Base-by-base conservation (phyloP, 305 asterid species). In the Solanum hybrid region DNA sequence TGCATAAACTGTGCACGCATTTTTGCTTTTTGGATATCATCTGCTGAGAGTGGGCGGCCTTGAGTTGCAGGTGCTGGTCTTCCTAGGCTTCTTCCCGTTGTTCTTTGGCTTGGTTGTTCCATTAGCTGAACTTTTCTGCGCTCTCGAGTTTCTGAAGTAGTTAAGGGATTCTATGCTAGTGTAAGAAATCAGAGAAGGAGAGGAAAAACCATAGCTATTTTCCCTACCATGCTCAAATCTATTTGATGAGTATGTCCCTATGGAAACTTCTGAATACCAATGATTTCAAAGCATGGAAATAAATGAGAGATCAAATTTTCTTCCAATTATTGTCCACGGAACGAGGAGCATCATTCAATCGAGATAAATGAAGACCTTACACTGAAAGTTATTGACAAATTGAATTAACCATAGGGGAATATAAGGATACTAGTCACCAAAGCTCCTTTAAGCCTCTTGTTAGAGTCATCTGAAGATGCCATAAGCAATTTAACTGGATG, bases 11-110 rank as follows among this genome's bases (percentile, higher is more conserved):
- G 99, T 90, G 98, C 98, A 66, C 99, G 99, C 96, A 97, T 92
- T 93, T 97, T 97, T n/a, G 99, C 99, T 93, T 97, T 97, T 92
- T 97, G 99, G 92, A 97, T 97, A 91, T 97, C 99, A 91, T 97
- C 99, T 56, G 98, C 99, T 42, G 99, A 97, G 92, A 97, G 99
- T 81, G 99, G 99, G 77, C 99, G 98, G 85, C 97, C 96, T 91
- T 93, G 96, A 90, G 94, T 91, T 75, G 95, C 90, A 87, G 95
- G 89, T 82, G 93, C 91, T 72, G 95, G 91, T 93, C 94, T 95
- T 84, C 94, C 92, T 79, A 96, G 89, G 72, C 92, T 94, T 91
- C 98, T 95, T 86, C 84, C 93, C 86, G 90, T 92, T 87, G 91
- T 89, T 92, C 94, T 95, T 92, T 96, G 98, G 90, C 95, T 93